These are phyloP conservation scores for Leavenworthia alabamica DNA, from an alignment of 345 rosid species.

Conservation along the genomic window DNA sequence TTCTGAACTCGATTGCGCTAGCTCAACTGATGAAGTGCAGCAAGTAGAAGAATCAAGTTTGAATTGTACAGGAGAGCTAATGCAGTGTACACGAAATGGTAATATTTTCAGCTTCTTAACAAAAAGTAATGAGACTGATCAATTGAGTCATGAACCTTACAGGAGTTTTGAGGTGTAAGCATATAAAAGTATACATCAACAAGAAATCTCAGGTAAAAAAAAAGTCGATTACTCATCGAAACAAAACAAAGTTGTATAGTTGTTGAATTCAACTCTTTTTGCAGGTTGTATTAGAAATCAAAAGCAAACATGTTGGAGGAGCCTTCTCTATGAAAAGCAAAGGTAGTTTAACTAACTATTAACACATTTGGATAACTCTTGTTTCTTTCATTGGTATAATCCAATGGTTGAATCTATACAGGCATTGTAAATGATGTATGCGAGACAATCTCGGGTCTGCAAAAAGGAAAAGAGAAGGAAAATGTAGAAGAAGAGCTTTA, in stretches of 20 bases:
- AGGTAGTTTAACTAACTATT: conserved; percentile 33
- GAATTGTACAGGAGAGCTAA: conserved; percentile 58
- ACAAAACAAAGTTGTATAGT: neutral
- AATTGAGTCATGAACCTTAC: conserved; percentile 31
- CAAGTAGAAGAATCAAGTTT: conserved; percentile 38
- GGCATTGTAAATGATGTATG: conserved; percentile 72
- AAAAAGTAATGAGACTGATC: too few species aligned
- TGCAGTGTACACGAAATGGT: conserved; percentile 76
- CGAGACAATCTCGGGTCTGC: conserved; percentile 66
- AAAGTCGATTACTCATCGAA: neutral
- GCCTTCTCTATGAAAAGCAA: conserved; percentile 87
- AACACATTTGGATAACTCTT: neutral
- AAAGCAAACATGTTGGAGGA: conserved; percentile 87
- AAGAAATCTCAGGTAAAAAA: conserved; percentile 66
- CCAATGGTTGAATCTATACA: conserved; percentile 19
- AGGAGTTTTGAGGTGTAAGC: conserved; percentile 64
- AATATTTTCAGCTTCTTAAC: conserved; percentile 7
- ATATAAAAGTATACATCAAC: conserved; percentile 53
- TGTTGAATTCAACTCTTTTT: neutral
- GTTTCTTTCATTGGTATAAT: neutral
- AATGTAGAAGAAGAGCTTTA: conserved; percentile 51
- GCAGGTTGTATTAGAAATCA: conserved; percentile 68
- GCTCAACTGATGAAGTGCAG: conserved; percentile 5
- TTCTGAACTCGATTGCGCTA: conserved; percentile 18
- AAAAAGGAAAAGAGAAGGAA: conserved; percentile 64